Evolutionary conservation across 2,329 filamentous ascomycete genomes (phyloP).

Genomic region (Aspergillus puulaauensis): DNA sequence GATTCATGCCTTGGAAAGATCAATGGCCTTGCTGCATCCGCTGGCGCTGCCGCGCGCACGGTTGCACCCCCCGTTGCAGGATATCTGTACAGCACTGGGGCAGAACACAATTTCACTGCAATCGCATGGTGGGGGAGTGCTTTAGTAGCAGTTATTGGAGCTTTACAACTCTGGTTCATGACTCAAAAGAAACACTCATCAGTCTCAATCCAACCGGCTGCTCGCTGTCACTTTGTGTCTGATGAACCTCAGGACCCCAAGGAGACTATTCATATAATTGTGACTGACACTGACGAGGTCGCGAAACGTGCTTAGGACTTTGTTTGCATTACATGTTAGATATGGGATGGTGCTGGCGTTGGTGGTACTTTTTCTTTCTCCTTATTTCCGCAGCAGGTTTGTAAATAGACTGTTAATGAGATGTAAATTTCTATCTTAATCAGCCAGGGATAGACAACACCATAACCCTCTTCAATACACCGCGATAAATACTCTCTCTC

Average conservation of each 20-base stretch:
- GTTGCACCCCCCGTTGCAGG: constrained; percentile 68
- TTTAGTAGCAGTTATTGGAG: constrained; percentile 56
- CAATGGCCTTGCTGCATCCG: constrained; percentile 70
- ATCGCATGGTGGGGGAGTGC: constrained; percentile 63
- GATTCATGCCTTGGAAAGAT: constrained; percentile 65
- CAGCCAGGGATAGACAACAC: background rate
- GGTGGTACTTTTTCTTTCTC: background rate
- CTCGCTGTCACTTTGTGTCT: constrained; percentile 26
- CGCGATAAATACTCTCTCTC: background rate
- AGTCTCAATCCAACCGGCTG: constrained; percentile 37
- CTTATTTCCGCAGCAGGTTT: background rate
- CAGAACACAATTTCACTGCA: constrained; percentile 57
- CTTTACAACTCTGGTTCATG: constrained; percentile 57
- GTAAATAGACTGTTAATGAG: background rate
- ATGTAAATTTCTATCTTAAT: background rate
- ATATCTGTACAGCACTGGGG: constrained; percentile 64
- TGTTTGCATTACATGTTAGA: too few relatives aligned
- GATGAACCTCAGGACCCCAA: constrained; percentile 19
- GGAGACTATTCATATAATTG: constrained; percentile 29
- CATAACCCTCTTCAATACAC: background rate
- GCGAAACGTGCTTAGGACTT: background rate
- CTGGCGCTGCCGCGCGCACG: constrained; percentile 69
- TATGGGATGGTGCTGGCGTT: background rate
- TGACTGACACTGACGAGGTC: constrained; percentile 24
- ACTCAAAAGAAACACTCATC: constrained; percentile 47